A percentile compares a stretch with the other conserved stretches of the same genome.
Conservation (phyloP, 768 basidiomycete species). For the Lentinula boryana region DNA sequence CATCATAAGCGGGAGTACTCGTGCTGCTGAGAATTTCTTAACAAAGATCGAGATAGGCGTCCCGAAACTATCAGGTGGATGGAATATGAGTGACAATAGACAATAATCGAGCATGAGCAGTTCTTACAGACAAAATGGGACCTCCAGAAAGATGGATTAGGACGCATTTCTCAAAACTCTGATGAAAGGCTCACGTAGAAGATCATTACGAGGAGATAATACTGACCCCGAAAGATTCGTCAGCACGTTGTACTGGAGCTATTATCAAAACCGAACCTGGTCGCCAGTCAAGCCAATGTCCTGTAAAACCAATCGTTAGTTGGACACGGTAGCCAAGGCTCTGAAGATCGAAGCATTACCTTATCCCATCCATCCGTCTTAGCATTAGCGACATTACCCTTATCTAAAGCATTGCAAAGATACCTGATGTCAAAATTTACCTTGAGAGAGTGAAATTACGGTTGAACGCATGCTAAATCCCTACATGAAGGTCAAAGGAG, state of each 20-base stretch:
- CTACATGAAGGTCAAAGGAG: constrained; percentile 39
- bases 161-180: neutral
- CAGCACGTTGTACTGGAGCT: neutral
- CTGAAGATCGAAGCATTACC: constrained; percentile 9
- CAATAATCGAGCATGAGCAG: neutral
- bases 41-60: constrained; percentile 46
- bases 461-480: neutral
- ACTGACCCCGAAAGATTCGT: constrained; percentile 18
- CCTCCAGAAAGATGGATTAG: constrained; percentile 16
- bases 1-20: constrained; percentile 43
- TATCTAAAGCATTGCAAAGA: constrained; percentile 42
- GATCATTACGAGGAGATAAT: constrained; percentile 43
- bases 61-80: constrained; percentile 29
- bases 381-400: constrained; percentile 47
- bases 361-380: constrained; percentile 47
- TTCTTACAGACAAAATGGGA: constrained; percentile 39
- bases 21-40: constrained; percentile 40
- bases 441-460: neutral
- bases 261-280: constrained; percentile 22
- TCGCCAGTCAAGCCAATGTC: constrained; percentile 39
- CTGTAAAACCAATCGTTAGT: constrained; percentile 16
- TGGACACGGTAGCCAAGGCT: neutral
- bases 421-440: constrained; percentile 24
- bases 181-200: constrained; percentile 30
- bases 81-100: constrained; percentile 5